Evolutionary conservation across 257 asterid species (phyloP).

Genomic region (Solanum clarkiae): DNA sequence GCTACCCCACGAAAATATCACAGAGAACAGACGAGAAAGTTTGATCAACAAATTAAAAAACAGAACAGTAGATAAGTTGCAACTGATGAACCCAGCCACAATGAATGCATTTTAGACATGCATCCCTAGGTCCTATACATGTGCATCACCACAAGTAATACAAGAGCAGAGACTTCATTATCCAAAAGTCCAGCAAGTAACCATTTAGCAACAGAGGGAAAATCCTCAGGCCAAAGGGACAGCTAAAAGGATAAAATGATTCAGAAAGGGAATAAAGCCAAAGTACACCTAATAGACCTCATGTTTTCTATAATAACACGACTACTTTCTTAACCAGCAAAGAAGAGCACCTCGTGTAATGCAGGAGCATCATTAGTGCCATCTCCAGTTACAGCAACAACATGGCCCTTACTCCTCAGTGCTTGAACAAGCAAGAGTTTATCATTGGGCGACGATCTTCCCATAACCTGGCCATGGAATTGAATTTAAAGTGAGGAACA

Average conservation of each 20-base stretch:
- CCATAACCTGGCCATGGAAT: conserved; percentile 65
- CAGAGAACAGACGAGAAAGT: neutral
- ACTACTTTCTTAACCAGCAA: neutral
- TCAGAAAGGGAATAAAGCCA: neutral
- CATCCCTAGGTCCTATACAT: neutral
- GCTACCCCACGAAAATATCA: neutral
- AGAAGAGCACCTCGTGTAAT: conserved; percentile 63
- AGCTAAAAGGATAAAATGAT: neutral
- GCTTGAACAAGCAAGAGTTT: conserved; percentile 96
- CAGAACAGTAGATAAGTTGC: neutral
- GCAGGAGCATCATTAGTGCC: conserved; percentile 99
- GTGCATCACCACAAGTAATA: neutral
- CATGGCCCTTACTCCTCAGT: conserved; percentile 77
- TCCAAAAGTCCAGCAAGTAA: neutral
- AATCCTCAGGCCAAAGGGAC: neutral
- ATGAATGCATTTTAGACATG: neutral
- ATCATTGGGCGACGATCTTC: conserved; percentile 96
- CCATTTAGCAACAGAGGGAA: neutral
- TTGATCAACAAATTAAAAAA: neutral
- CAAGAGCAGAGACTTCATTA: neutral
- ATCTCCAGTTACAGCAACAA: conserved; percentile 98
- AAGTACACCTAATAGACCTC: neutral
- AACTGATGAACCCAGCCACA: neutral
- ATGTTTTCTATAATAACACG: neutral
- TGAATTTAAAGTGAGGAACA: neutral